Evolutionary conservation across 2,329 filamentous ascomycete species (phyloP).

Genomic region (Pseudocercospora macadamiae): DNA sequence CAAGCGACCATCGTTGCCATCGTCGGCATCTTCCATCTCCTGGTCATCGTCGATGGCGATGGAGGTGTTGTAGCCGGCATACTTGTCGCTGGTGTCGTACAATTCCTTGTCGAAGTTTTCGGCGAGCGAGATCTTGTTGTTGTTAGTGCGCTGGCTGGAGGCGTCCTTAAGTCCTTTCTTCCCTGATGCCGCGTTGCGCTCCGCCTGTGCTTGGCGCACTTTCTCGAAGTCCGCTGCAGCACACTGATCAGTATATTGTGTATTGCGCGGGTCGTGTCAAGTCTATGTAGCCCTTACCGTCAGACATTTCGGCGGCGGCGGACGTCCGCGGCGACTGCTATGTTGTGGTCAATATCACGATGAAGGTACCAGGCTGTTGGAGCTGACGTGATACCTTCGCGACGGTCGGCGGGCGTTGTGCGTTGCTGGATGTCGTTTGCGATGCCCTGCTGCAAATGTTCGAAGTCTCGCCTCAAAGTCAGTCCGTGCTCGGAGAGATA

Average conservation of each 20-base stretch:
- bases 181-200: constrained; percentile 75
- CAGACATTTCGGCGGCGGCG: constrained; percentile 25
- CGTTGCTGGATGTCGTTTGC: neutral
- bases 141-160: constrained; percentile 75
- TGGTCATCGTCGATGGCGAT: constrained; percentile 78
- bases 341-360: constrained; percentile 14
- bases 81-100: constrained; percentile 77
- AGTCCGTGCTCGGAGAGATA: neutral
- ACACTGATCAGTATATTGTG: neutral
- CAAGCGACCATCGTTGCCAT: constrained; percentile 67
- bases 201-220: constrained; percentile 84
- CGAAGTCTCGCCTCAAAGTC: neutral
- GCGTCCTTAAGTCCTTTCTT: constrained; percentile 84
- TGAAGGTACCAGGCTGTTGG: neutral
- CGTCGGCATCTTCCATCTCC: constrained; percentile 74
- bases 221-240: constrained; percentile 75
- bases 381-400: constrained; percentile 18
- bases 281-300: constrained; percentile 17
- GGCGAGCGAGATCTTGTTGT: constrained; percentile 81
- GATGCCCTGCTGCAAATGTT: no score
- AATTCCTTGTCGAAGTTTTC: constrained; percentile 86
- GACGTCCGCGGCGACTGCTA: constrained; percentile 12
- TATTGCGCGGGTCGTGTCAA: neutral
- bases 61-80: constrained; percentile 86
- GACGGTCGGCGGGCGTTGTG: constrained; percentile 3